These are phyloP conservation scores for Golubevia sp. DNA, from an alignment of 1,284 basidiomycete genomes.

Conservation along the genomic window DNA sequence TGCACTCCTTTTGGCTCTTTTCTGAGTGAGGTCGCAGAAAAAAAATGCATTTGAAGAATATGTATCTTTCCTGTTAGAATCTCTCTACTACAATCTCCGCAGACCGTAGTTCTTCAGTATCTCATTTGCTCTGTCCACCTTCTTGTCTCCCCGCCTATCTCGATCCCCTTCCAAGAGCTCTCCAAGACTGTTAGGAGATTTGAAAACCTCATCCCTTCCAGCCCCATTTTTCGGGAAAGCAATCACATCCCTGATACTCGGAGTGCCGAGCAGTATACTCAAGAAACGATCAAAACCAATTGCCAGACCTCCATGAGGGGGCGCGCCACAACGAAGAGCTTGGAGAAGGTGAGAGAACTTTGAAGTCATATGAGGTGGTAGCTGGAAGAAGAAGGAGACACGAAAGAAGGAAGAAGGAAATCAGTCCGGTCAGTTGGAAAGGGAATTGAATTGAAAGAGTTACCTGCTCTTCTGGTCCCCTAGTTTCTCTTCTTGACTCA, in stretches of 20 bases:
- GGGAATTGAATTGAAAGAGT: slow-evolving; percentile 4
- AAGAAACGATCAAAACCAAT: slow-evolving; percentile 89
- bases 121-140: no score
- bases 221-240: slow-evolving; percentile 88
- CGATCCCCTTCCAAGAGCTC: background rate
- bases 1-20: no score
- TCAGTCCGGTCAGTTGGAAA: no score
- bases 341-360: slow-evolving; percentile 83
- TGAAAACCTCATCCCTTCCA: slow-evolving; percentile 86
- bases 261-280: slow-evolving; percentile 81
- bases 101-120: no score
- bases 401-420: no score
- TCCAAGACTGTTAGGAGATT: slow-evolving; percentile 71
- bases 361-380: slow-evolving; percentile 72
- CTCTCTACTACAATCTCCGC: no score
- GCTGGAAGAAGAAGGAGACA: slow-evolving; percentile 65
- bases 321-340: slow-evolving; percentile 84
- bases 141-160: no score
- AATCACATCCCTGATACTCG: slow-evolving; percentile 89
- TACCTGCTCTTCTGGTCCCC: no score
- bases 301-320: slow-evolving; percentile 93
- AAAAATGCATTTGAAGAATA: no score
- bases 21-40: no score
- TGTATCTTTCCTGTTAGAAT: no score
- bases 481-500: no score